Base-by-base conservation (phyloP, 441 rosid species). In the Macaranga tanarius region DNA sequence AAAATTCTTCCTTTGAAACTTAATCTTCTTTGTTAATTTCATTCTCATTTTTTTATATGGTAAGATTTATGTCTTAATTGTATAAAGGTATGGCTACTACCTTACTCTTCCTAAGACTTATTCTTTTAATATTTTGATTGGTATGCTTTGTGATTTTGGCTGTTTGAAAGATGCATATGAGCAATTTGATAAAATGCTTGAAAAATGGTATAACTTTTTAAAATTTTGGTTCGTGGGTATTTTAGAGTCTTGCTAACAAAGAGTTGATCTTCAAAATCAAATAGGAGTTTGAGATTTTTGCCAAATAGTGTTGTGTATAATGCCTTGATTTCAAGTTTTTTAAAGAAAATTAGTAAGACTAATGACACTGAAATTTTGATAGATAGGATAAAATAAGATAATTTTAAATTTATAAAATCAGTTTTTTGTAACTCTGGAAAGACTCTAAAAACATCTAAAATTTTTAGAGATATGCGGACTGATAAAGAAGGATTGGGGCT, bases 381-480 rank as follows among this genome's bases (percentile, higher is more conserved):
- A 50, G 92, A 91, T 64, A 86, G 79, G 81, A 91, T 95, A 98
- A 82, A 89, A 59, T 81, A 75, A 78, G 88, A 85, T 57, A 95
- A 93, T 47, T 75, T 92, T 63, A 95, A 91, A 73, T 83, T 93
- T 50, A 86, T 92, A n/a, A 85, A 90, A 77, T 91, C 98, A 0
- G 96, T 90, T 75, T 96, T 95, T 73, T 90, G 93, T 72, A 75
- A 75, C 51, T 75, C 83, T 15, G 92, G 99, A 62, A 90, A 91
- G 74, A 80, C 90, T 80, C 81, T 89, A 2, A 96, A 95, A 48
- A 98, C 98, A 47, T 91, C 93, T 71, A 86, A 93, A 73, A 92
- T 95, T 77, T 95, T 92, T 76, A 87, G 97, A 54, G 99, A 95
- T 75, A 92, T 95, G 97, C 91, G 88, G 76, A 63, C 84, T 16